Evolutionary conservation across 129 eudicot species (phyloP), one percentile per base, ranked within the genome.

Genomic region (Smallanthus sonchifolius): DNA sequence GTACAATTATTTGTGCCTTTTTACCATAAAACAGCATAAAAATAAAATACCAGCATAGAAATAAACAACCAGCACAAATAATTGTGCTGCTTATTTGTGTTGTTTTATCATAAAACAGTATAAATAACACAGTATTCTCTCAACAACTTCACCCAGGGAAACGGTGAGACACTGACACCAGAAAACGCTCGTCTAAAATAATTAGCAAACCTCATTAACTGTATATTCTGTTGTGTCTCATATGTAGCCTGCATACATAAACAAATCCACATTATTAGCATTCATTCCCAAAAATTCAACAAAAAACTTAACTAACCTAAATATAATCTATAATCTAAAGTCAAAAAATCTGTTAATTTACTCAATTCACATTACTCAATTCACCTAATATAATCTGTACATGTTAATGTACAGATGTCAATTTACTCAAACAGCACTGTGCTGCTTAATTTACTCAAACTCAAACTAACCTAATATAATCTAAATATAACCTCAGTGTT

Each of bases 141-240:
- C 84, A 95, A 87, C 82, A 89, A 63, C 83, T 91, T 95, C 34
- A 87, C 81, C 96, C 96, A 95, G 0, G 97, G 97, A 66, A 95
- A 95, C 78, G 91, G 97, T 7, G 99, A 83, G 2, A 91, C 90
- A 76, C 78, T 80, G 72, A 95, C 99, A 10, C 74, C 87, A 6
- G 96, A 80, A 79, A 95, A 95, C 11, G 97, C 93, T 16, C 94
- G 83, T 36, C 97, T 96, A 66, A 95, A 95, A 82, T 91, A 95
- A 82, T 95, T 97, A 11, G 99, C 99, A 83, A 95, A 88, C 79
- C 99, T 84, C 99, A 95, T 91, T 76, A 95, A 38, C 69, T 91
- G 99, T 67, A 91, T 91, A 47, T 91, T 96, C 48, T 95, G 92
- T 34, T 91, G 96, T 11, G 90, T 81, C 80, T 83, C 97, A 81